These are phyloP conservation scores for Leptodermis oblonga DNA, from an alignment of 257 asterid species.

Conservation along the genomic window DNA sequence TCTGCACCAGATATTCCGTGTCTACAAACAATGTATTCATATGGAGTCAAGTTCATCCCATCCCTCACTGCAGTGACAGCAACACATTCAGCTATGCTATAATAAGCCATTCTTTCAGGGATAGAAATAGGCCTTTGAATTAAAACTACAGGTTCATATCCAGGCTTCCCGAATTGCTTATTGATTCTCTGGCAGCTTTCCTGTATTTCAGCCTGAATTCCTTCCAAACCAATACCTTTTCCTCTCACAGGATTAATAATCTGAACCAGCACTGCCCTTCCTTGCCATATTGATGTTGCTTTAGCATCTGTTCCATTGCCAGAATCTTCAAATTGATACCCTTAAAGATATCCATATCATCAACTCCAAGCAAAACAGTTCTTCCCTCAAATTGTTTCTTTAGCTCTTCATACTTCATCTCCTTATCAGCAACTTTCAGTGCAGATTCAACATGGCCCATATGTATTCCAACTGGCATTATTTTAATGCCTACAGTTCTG, in stretches of 20 bases:
- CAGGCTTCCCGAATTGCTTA: constrained; percentile 62
- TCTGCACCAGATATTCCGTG: constrained; percentile 58
- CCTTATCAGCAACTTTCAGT: constrained; percentile 60
- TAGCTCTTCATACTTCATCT: constrained; percentile 59
- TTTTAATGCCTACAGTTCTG: constrained; percentile 82
- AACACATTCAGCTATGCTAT: constrained; percentile 83
- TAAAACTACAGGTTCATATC: constrained; percentile 64
- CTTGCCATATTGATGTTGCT: constrained; percentile 77
- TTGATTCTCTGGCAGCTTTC: constrained; percentile 67
- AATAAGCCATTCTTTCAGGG: constrained; percentile 83
- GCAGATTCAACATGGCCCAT: constrained; percentile 80
- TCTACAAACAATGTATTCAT: constrained; percentile 77
- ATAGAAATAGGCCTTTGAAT: constrained; percentile 55
- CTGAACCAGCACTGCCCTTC: constrained; percentile 82
- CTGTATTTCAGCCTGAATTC: constrained; percentile 64
- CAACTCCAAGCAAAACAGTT: constrained; percentile 78
- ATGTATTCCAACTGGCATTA: constrained; percentile 90
- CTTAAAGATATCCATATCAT: constrained; percentile 91
- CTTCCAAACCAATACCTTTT: constrained; percentile 64
- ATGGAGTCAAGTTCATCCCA: constrained; percentile 90
- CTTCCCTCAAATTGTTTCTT: constrained; percentile 66
- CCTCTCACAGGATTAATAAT: constrained; percentile 83
- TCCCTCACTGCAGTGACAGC: constrained; percentile 87
- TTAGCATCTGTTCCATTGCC: constrained; percentile 85
- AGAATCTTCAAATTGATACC: constrained; percentile 80